These are phyloP conservation scores for Aureobasidium musti DNA, from an alignment of 2,329 filamentous ascomycete species.

Conservation along the genomic window DNA sequence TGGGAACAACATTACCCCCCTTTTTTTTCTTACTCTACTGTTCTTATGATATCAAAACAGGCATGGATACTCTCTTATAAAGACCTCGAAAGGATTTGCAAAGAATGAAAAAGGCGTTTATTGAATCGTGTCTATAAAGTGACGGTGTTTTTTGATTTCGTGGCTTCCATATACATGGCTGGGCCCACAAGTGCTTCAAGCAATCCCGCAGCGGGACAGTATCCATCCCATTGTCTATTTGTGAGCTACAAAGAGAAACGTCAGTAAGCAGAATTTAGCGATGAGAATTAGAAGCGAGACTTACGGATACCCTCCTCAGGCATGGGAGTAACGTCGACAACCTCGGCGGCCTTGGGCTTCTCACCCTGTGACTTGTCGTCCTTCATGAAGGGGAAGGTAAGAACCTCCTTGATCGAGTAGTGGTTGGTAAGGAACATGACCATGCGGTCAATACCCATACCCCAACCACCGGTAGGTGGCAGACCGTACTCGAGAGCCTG, in stretches of 20 bases:
- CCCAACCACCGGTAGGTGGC: conserved; percentile 93
- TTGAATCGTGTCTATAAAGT: conserved; percentile 16
- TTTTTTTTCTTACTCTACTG: neutral
- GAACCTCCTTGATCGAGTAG: conserved; percentile 93
- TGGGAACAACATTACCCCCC: neutral
- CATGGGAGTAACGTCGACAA: conserved; percentile 60
- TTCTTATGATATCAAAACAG: conserved; percentile 24
- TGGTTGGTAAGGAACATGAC: conserved; percentile 97
- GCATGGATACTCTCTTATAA: conserved; percentile 7
- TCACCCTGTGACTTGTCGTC: conserved; percentile 60
- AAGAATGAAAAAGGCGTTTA: neutral
- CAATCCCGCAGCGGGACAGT: neutral
- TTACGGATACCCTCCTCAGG: conserved; percentile 55
- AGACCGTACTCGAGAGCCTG: conserved; percentile 85
- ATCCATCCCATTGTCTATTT: conserved; percentile 14
- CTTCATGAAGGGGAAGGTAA: conserved; percentile 99
- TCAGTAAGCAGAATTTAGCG: neutral
- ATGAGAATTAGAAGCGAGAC: neutral
- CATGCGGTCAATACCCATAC: conserved; percentile 91
- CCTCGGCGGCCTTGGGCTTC: conserved; percentile 60
- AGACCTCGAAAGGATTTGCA: neutral
- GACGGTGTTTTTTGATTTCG: conserved; percentile 1
- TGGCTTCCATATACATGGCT: neutral
- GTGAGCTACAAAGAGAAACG: conserved; percentile 10
- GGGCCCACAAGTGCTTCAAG: neutral